Evolutionary conservation across 345 rosid genomes (phyloP), one percentile per base, ranked within the genome.

Genomic region (Euphorbia pulcherrima): DNA sequence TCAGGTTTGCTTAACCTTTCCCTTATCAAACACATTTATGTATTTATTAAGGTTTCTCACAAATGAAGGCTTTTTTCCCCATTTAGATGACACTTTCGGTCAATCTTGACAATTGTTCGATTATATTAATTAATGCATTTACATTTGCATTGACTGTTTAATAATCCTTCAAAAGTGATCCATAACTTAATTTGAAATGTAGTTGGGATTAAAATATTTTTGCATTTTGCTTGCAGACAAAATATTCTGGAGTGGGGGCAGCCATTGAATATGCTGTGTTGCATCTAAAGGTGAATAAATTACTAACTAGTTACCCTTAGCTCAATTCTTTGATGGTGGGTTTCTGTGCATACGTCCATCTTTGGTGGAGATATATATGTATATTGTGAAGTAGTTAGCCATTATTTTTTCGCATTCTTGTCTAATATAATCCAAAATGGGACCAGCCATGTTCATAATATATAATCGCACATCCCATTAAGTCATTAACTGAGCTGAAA

Each of bases 221-320:
- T 44, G 3, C 56, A 52, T 5, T 52, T 23, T 52, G 23, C 14
- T 8, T 67, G 79, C 93, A 91, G 97, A 82, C 75, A 51, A 88
- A 78, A 65, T 77, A 86, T 81, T 83, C 87, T 0, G 90, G 89
- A 44, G 85, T 72, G 53, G 99, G 97, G 62, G 97, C 99, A 0
- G 97, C 99, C 81, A 84, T 94, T 75, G 99, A 94, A 85, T 94
- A 94, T 75, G 96, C 99, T 21, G 81, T 94, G 39, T 55, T 92
- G 82, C 96, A 91, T 78, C 86, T 94, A 54, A 91, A 85, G 87
- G 99, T 94, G 73, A 76, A 30, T 39, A 57, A 17, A 3, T 5
- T 68, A n/a, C 30, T 8, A 18, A 27, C 14, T 26, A 26, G 27
- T 11, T 56, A 17, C 16, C 18, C 7, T 13, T 20, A 30, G 61